phyloP scores from a whole-genome alignment of 306 rosid species.

The Rosa chinensis region DNA sequence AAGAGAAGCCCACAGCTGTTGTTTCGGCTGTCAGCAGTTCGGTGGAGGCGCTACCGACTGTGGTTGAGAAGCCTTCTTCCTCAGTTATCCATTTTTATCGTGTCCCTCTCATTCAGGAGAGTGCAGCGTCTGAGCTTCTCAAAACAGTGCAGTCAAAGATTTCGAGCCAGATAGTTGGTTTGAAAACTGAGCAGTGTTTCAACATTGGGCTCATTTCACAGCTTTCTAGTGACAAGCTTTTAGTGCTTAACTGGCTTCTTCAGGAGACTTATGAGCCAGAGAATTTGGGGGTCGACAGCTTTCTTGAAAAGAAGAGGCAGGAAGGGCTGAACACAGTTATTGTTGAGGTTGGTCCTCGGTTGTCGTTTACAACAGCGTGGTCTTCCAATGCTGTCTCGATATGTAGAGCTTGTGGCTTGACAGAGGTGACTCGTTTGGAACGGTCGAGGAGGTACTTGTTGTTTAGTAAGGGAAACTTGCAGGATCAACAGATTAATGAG shows the following conservation, averaged over 20 bases:
- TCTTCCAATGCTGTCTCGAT: conserved; percentile 88
- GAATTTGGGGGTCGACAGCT: conserved; percentile 71
- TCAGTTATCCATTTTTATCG: conserved; percentile 68
- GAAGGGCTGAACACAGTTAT: conserved; percentile 58
- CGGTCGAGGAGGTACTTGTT: conserved; percentile 84
- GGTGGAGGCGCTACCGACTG: conserved; percentile 41
- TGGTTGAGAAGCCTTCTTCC: conserved; percentile 45
- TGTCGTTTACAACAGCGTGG: conserved; percentile 94
- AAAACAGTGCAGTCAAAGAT: conserved; percentile 64
- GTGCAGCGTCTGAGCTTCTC: conserved; percentile 68
- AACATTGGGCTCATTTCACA: conserved; percentile 58
- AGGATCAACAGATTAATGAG: conserved; percentile 55
- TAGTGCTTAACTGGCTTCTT: conserved; percentile 77
- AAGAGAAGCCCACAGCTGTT: conserved; percentile 47
- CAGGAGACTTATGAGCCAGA: conserved; percentile 88
- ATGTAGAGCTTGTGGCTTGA: conserved; percentile 82
- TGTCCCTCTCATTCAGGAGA: conserved; percentile 65
- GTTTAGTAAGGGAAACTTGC: conserved; percentile 44
- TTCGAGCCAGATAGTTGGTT: conserved; percentile 62
- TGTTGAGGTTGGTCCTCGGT: conserved; percentile 85
- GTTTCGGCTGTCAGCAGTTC: conserved; percentile 47
- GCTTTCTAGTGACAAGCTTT: conserved; percentile 50
- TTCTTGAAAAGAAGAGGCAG: conserved; percentile 68
- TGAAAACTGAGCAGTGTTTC: conserved; percentile 77
- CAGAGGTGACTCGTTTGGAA: conserved; percentile 80